phyloP scores from a whole-genome alignment of 176 grass and related monocot genomes.

The Hordeum marinum region DNA sequence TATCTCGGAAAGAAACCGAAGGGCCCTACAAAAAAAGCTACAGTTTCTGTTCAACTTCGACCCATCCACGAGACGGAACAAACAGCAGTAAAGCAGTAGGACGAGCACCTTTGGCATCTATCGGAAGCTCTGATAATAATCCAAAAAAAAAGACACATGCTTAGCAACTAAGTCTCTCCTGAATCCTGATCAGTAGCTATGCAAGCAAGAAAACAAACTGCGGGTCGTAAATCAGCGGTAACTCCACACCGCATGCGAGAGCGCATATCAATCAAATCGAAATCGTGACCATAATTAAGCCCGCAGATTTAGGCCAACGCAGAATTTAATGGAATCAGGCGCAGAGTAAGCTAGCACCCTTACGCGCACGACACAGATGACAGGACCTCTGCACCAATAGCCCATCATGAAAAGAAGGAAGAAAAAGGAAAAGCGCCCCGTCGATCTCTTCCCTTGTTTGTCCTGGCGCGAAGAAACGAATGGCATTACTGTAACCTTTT shows the following conservation, averaged over 20 bases:
- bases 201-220: too few species aligned
- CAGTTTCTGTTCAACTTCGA: background rate
- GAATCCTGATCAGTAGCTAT: background rate
- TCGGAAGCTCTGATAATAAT: background rate
- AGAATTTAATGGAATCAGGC: slow-evolving; percentile 38
- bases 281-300: background rate
- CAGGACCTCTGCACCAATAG: slow-evolving; percentile 24
- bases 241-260: background rate
- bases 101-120: background rate
- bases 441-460: background rate
- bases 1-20: background rate
- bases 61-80: background rate
- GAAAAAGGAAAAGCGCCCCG: background rate
- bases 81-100: background rate
- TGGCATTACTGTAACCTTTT: background rate
- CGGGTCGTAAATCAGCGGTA: background rate
- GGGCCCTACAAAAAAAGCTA: background rate
- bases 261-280: background rate
- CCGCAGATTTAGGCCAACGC: background rate
- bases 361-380: slow-evolving; percentile 20
- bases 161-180: background rate
- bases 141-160: background rate
- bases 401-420: background rate
- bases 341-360: background rate
- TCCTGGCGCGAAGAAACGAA: background rate